Conservation (phyloP, 2,329 filamentous ascomycete species). For the Dactylonectria macrodidyma region DNA sequence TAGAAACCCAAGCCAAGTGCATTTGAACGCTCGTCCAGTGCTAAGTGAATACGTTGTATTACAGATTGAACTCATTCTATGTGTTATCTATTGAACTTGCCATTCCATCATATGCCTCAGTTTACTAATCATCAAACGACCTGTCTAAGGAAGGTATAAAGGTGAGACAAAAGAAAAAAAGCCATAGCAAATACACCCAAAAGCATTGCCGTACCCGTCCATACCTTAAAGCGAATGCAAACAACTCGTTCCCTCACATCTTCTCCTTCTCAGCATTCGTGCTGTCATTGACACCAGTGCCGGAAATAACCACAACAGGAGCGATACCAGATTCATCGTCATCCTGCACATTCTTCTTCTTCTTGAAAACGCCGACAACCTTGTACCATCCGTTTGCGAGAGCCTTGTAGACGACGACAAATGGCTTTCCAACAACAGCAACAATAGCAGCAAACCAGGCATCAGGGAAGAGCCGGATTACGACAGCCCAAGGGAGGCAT, state of each 20-base stretch:
- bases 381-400: neutral
- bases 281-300: neutral
- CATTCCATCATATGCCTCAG: too few relatives aligned
- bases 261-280: neutral
- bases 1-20: too few relatives aligned
- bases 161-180: too few relatives aligned
- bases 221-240: too few relatives aligned
- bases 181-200: too few relatives aligned
- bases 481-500: conserved; percentile 65
- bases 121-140: too few relatives aligned
- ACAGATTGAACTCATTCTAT: too few relatives aligned
- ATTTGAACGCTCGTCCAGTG: too few relatives aligned
- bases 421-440: conserved; percentile 55
- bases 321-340: neutral
- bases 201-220: too few relatives aligned
- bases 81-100: too few relatives aligned
- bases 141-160: too few relatives aligned
- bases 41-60: too few relatives aligned
- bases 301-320: neutral
- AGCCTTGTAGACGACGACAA: neutral
- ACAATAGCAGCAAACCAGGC: conserved; percentile 20
- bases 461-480: conserved; percentile 67
- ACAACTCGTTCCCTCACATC: neutral
- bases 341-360: neutral
- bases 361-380: neutral